Evolutionary conservation across 75 land plant genomes (phyloP), one percentile per base, ranked within the genome.

Genomic region (Picea glauca): DNA sequence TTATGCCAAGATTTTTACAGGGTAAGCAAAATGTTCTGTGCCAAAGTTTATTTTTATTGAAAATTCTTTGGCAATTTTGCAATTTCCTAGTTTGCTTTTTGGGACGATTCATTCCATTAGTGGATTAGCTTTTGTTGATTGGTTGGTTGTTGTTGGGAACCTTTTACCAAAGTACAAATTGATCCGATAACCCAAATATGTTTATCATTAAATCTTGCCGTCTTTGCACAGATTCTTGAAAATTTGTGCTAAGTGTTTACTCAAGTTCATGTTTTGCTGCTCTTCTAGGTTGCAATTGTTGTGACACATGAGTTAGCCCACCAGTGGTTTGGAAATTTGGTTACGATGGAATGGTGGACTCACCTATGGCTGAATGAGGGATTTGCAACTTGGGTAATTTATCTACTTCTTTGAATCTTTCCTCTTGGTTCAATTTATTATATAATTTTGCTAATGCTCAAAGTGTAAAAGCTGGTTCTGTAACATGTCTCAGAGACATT

Each of bases 331-430:
- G 99, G 99, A n/a, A 98, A 98, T 85, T 92, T 98, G 79, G 99
- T 98, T 30, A 95, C 99, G 13, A 98, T 98, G 99, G 99, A 95
- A 77, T 98, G 99, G 99, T 98, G 99, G 99, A 98, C 98, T 14
- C 91, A 98, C 78, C 85, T 98, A 21, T 98, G 99, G 99, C 90
- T 98, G 23, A 98, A 98, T 88, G 99, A 98, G 79, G 99, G 99
- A 11, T 98, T 98, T 87, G 99, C 99, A 57, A 98, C 99, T 54
- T 98, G 99, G 99, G 99, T 98, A 87, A 76, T 18, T 17, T 21
- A 70, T 70, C 50, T 20, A 70, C 43, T n/a, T n/a, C n/a, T n/a
- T n/a, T n/a, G n/a, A n/a, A 43, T 12, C 54, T 5, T 43, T 70
- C 11, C 7, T n/a, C 17, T 40, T 11, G 21, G 13, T 70, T 70